Evolutionary conservation across 805 yeast species (phyloP), one percentile per base, ranked within the genome.

Genomic region (Candida coquimbonensis): DNA sequence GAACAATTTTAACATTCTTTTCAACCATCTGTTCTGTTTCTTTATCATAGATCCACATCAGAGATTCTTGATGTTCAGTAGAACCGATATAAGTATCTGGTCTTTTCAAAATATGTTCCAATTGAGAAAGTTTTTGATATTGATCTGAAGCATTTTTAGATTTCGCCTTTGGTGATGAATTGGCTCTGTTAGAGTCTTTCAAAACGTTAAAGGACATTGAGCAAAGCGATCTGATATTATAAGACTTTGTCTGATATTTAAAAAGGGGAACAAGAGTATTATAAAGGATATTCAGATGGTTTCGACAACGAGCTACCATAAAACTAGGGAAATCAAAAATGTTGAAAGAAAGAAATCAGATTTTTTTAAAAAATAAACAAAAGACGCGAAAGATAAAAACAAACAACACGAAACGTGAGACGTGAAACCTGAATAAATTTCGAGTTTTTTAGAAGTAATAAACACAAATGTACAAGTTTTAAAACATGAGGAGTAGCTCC

Each of bases 81-180:
- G 97, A 89, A 7, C 99, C 99, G 55, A 93, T 83, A 66, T 93
- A 93, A 3, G 99, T 91, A 64, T 93, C 99, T 1, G 99, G 99
- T 65, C 99, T 83, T 65, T 89, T 89, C 59, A 93, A 73, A 47
- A 93, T 91, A 73, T 93, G 99, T 61, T 93, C 98, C 57, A 93
- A 73, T 66, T 91, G 99, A 4, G 96, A 83, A 40, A 93, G 80
- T 69, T 87, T 87, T 66, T 91, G 98, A 68, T 93, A 93, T 57
- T 87, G 89, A 44, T 84, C 85, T 45, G 81, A 67, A 50, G 80
- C 75, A 45, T 69, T 59, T 53, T 73, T 74, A 26, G 52, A 53
- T 27, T 54, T 59, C 27, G 31, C 31, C 31, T 29, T 29, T 29
- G 31, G 31, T 29, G 13, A 29, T 29, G 14, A 29, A 29, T 6